Percentiles rank a stretch among this genome's conserved stretches.
Evolutionary conservation across 805 yeast genomes (phyloP).

Genomic region (Vanderwaltozyma tropicalis): DNA sequence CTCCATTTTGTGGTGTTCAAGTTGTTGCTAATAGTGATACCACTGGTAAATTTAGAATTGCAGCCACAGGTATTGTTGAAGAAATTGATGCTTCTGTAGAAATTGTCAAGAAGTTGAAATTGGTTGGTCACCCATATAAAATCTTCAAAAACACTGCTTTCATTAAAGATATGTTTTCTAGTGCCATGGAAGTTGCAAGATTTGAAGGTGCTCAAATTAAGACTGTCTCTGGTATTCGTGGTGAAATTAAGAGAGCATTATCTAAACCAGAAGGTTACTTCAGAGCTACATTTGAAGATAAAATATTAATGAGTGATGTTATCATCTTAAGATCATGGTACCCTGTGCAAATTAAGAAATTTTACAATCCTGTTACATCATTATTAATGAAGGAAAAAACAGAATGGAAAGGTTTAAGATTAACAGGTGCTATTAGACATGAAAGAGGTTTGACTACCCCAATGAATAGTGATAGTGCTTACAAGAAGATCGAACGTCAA

Average conservation of each 20-base stretch:
- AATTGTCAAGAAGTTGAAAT: slow-evolving; percentile 88
- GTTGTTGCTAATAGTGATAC: slow-evolving; percentile 75
- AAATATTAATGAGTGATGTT: slow-evolving; percentile 80
- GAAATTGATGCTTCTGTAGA: slow-evolving; percentile 83
- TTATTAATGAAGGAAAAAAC: slow-evolving; percentile 63
- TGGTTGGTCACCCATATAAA: slow-evolving; percentile 91
- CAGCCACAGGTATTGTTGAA: slow-evolving; percentile 94
- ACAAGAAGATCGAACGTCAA: slow-evolving; percentile 66
- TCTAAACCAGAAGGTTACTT: slow-evolving; percentile 91
- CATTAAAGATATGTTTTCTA: slow-evolving; percentile 90
- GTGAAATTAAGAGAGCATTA: slow-evolving; percentile 92
- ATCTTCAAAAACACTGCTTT: slow-evolving; percentile 94
- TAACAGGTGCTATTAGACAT: slow-evolving; percentile 89
- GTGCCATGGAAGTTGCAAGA: slow-evolving; percentile 89
- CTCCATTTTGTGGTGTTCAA: slow-evolving; percentile 94
- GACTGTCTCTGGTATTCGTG: slow-evolving; percentile 94
- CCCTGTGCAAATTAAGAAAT: slow-evolving; percentile 81
- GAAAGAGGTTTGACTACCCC: slow-evolving; percentile 60
- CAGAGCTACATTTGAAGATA: slow-evolving; percentile 96
- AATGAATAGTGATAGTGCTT: slow-evolving; percentile 39
- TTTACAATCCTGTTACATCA: slow-evolving; percentile 94
- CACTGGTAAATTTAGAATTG: slow-evolving; percentile 83
- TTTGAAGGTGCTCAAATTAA: slow-evolving; percentile 96
- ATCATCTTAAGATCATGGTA: slow-evolving; percentile 92
- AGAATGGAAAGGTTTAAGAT: slow-evolving; percentile 93